These are phyloP conservation scores for Wickerhamiella nectarea DNA, from an alignment of 805 yeast genomes.

Conservation along the genomic window DNA sequence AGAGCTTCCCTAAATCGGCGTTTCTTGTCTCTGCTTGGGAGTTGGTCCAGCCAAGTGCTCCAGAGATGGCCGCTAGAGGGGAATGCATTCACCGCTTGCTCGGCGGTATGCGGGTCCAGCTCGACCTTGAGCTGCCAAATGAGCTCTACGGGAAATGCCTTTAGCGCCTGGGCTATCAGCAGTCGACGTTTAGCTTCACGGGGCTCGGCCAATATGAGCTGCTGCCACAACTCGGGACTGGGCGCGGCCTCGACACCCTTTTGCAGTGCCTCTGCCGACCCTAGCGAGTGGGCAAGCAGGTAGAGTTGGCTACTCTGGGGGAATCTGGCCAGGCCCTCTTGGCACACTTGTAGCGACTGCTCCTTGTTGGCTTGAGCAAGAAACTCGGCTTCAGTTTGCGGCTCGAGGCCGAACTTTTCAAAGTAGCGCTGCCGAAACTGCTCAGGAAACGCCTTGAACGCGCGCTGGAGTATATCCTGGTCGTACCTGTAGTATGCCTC, in stretches of 20 bases:
- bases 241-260: neutral
- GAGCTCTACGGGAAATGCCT: neutral
- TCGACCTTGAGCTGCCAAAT: neutral
- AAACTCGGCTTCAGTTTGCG: neutral
- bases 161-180: neutral
- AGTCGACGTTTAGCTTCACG: neutral
- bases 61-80: conserved; percentile 53
- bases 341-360: neutral
- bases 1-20: conserved; percentile 60
- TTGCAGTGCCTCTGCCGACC: neutral
- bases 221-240: conserved; percentile 1
- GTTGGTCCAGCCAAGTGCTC: conserved; percentile 41
- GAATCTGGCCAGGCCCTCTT: neutral
- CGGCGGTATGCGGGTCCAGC: neutral
- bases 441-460: neutral
- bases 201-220: neutral
- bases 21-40: conserved; percentile 35
- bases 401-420: neutral
- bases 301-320: neutral
- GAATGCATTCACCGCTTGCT: conserved; percentile 40
- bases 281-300: neutral
- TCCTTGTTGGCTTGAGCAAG: neutral
- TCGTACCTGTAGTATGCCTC: neutral
- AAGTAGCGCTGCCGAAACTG: neutral
- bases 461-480: neutral